Evolutionary conservation across 108 stramenopile genomes (phyloP), one percentile per base, ranked within the genome.

Genomic region (Mediolabrus comicus): DNA sequence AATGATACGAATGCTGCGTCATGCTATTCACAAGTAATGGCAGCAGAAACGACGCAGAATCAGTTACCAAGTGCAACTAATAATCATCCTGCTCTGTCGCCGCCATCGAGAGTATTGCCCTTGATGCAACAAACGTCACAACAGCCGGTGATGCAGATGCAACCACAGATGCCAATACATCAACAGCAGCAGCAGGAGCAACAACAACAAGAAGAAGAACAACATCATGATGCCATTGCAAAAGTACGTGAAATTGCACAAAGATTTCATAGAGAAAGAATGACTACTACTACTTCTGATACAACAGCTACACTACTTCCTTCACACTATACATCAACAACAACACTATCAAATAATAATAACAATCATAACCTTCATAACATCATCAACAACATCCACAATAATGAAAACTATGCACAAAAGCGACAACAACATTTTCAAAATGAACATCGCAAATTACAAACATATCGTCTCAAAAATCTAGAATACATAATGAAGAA

Each of bases 401-500:
- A 39, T 59, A 34, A 25, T 61, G 53, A 53, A 31, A 32, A 77
- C 51, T 77, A 81, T 27, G 54, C 55, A 31, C 25, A 70, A 66
- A 57, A 77, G 53, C 82, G 84, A 14, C 62, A 54, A 39, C 25
- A 31, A 10, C 43, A 77, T 62, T 68, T 87, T 22, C 75, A 82
- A 58, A 63, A 64, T 10, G 73, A 85, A 69, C 43, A 76, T 53
- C 19, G 38, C 60, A 83, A 81, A 61, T 69, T 86, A 9, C 53
- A 78, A 32, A 49, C 52, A 12, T 81, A 71, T 33, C 34, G 77
- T 52, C 58, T 87, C 35, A 86, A 88, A 55, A 92, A 92, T 67
- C 77, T 92, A 1, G 86, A 90, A 60, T 90, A 88, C 46, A 67
- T 92, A 0, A 80, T 84, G 41, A 65, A 72, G 14, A 67, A 78